Base-by-base conservation (phyloP, 768 basidiomycete species). In the Collybia sp. region DNA sequence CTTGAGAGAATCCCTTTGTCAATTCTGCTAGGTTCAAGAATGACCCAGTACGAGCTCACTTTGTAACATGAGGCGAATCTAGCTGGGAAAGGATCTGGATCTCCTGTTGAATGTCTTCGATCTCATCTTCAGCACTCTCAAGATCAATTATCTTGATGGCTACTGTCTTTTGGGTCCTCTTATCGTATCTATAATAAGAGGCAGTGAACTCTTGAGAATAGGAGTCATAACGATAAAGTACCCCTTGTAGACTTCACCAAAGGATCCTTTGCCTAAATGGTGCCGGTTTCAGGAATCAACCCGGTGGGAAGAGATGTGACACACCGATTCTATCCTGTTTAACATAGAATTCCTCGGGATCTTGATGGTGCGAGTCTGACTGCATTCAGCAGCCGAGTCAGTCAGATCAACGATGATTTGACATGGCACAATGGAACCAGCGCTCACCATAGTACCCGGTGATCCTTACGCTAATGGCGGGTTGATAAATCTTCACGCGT, bases 181-280 rank as follows among this genome's bases (percentile, higher is more conserved):
- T 92, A 70, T 98, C 94, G 59, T 90, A 97, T 47, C 94, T 96
- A 49, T 31, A 34, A 41, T 25, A 25, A 50, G 52, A 41, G 48
- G 48, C 44, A 49, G 42, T 32, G 20, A 25, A 25, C 25, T 25
- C 25, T 25, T 25, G 25, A 25, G 25, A 25, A 25, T 25, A 25
- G 34, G 45, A 39, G 47, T 45, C 20, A 41, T 13, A 45, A 46
- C 33, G 43, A 53, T 44, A 39, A 58, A 77, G 45, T 47, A 93
- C 93, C 94, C 96, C 69, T 97, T 97, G 73, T 89, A 97, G n/a
- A 98, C 94, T 67, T 97, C 96, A 59, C 95, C 96, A 59, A 99
- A 98, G 5, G 94, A 97, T 30, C 95, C 95, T 66, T 99, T 97
- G 51, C 94, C 95, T 96, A 58, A 25, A 52, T 17, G 43, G 20